These are phyloP conservation scores for Cinchona pubescens DNA, from an alignment of 257 asterid species.

Conservation along the genomic window DNA sequence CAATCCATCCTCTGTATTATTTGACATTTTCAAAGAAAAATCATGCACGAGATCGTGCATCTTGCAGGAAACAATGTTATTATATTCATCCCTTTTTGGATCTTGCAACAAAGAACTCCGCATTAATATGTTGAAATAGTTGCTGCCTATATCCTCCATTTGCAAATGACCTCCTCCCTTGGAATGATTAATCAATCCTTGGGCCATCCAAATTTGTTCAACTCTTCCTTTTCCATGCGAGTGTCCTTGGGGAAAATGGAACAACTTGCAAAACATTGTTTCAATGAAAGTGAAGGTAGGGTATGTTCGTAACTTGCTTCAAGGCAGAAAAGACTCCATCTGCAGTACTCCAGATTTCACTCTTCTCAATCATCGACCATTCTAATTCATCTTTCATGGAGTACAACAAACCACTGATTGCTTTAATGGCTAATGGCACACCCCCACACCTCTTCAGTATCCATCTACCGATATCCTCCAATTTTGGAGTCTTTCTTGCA, in stretches of 20 bases:
- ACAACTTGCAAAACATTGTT: no score
- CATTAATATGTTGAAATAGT: no score
- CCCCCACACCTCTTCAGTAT: slow-evolving; percentile 32
- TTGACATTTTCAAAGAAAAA: slow-evolving; percentile 16
- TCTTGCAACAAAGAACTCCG: slow-evolving; percentile 26
- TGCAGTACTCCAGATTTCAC: neutral
- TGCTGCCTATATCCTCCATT: no score
- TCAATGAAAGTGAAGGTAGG: no score
- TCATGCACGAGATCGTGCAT: slow-evolving; percentile 42
- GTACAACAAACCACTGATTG: slow-evolving; percentile 22
- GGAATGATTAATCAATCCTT: no score
- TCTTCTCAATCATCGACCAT: slow-evolving; percentile 20
- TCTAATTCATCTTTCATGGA: slow-evolving; percentile 14
- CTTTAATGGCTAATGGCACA: slow-evolving; percentile 32
- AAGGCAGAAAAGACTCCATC: no score
- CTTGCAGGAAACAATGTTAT: slow-evolving; percentile 10
- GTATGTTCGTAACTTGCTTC: no score
- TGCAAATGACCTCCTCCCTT: no score
- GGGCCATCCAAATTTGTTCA: no score
- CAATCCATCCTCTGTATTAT: neutral
- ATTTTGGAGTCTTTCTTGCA: neutral
- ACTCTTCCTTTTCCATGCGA: no score
- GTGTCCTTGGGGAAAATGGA: no score
- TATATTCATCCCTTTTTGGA: neutral
- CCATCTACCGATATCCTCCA: slow-evolving; percentile 10